These are phyloP conservation scores for Curvularia spicifera DNA, from an alignment of 2,329 filamentous ascomycete genomes.

Conservation along the genomic window DNA sequence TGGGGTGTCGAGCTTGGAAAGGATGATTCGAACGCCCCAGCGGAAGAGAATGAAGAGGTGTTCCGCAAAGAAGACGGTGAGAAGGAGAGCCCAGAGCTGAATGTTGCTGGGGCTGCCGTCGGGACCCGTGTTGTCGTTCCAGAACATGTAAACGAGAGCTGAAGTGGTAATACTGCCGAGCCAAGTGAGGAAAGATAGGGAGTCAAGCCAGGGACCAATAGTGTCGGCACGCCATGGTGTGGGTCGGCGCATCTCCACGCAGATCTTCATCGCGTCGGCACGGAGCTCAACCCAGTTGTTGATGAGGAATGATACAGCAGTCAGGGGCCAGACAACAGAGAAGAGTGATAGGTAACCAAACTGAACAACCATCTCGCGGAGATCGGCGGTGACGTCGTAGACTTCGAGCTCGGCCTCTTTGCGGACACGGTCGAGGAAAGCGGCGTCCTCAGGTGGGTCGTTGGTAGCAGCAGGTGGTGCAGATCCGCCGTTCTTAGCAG, in stretches of 20 bases:
- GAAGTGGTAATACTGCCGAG: constrained; percentile 86
- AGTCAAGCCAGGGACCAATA: constrained; percentile 90
- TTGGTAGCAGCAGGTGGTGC: constrained; percentile 58
- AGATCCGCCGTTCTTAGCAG: constrained; percentile 62
- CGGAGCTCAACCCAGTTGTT: constrained; percentile 98
- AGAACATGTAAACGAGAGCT: constrained; percentile 89
- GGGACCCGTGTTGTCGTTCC: constrained; percentile 68
- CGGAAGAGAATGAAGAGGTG: constrained; percentile 86
- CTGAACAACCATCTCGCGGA: constrained; percentile 69
- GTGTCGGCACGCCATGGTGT: constrained; percentile 90
- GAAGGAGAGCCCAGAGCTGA: constrained; percentile 78
- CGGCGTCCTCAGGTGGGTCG: constrained; percentile 77
- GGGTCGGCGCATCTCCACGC: constrained; percentile 84
- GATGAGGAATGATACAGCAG: constrained; percentile 83
- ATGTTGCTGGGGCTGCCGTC: constrained; percentile 73
- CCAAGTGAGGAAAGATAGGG: constrained; percentile 90
- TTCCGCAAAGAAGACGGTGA: constrained; percentile 84
- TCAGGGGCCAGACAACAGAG: constrained; percentile 93
- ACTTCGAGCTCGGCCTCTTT: constrained; percentile 79
- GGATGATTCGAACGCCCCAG: constrained; percentile 71
- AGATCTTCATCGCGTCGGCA: constrained; percentile 93
- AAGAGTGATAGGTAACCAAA: constrained; percentile 90
- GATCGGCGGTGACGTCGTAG: constrained; percentile 90
- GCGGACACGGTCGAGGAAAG: constrained; percentile 81
- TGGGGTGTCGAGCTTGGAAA: constrained; percentile 83